Conservation (phyloP, 2,329 filamentous ascomycete genomes). For the Sporothrix protearum region DNA sequence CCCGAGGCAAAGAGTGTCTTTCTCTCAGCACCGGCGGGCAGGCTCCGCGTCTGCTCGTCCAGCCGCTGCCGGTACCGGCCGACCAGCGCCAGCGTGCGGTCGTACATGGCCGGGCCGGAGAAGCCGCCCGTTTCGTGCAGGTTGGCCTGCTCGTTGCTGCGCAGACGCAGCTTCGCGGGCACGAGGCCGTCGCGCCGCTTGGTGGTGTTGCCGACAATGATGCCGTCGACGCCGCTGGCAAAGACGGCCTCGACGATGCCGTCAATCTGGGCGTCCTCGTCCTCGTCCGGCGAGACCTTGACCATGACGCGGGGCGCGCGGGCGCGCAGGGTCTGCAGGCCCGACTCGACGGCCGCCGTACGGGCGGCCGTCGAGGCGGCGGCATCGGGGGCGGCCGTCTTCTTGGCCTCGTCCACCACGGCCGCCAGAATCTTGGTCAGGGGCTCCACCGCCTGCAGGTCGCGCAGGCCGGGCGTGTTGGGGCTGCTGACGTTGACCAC, state of each 20-base stretch:
- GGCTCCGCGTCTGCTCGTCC: constrained; percentile 43
- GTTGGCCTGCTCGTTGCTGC: constrained; percentile 61
- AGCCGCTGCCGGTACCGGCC: constrained; percentile 70
- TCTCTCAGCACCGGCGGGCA: constrained; percentile 30
- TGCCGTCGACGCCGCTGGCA: constrained; percentile 81
- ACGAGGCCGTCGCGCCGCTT: constrained; percentile 72
- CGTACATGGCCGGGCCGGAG: constrained; percentile 86
- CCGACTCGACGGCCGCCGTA: constrained; percentile 17
- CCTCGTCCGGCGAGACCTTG: constrained; percentile 95
- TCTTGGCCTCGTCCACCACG: constrained; percentile 74
- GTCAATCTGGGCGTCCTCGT: constrained; percentile 75
- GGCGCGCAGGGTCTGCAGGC: constrained; percentile 46
- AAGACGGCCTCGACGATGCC: constrained; percentile 86
- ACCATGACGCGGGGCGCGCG: constrained; percentile 86
- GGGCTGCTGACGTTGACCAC: constrained; percentile 97
- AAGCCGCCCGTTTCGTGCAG: constrained; percentile 80
- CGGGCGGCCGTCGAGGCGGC: background rate
- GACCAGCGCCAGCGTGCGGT: constrained; percentile 73
- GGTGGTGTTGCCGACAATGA: constrained; percentile 97
- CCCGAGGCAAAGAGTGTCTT: constrained; percentile 94
- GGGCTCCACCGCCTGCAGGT: constrained; percentile 79
- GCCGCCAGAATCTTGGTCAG: constrained; percentile 75
- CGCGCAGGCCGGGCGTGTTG: constrained; percentile 87
- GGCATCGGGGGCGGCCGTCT: constrained; percentile 47
- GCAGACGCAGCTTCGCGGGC: constrained; percentile 62